Evolutionary conservation across 1,139 yeast genomes (phyloP).

Genomic region (Candida labiduridarum): DNA sequence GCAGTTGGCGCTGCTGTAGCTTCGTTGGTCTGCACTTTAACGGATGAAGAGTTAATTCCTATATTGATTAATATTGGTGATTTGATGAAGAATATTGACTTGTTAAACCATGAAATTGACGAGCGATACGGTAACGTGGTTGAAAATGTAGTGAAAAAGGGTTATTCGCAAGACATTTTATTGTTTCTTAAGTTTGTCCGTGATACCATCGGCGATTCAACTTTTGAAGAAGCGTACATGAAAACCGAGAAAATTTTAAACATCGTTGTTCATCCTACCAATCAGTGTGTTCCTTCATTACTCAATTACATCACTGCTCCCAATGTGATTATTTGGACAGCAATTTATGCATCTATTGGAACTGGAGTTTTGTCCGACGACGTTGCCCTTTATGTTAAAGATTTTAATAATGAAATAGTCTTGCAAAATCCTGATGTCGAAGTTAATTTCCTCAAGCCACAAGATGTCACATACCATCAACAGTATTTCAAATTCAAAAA

Average conservation of each 20-base stretch:
- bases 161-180: conserved; percentile 83
- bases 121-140: conserved; percentile 66
- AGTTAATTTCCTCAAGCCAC: conserved; percentile 45
- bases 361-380: conserved; percentile 64
- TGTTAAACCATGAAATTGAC: conserved; percentile 57
- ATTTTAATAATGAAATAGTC: conserved; percentile 59
- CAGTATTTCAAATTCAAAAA: conserved; percentile 32
- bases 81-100: conserved; percentile 53
- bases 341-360: conserved; percentile 73
- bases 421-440: conserved; percentile 38
- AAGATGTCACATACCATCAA: conserved; percentile 49
- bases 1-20: conserved; percentile 96
- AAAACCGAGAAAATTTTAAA: conserved; percentile 83
- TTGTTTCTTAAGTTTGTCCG: conserved; percentile 78
- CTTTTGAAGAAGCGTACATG: conserved; percentile 91
- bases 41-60: conserved; percentile 57
- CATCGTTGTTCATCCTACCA: conserved; percentile 87
- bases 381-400: conserved; percentile 69
- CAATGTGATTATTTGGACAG: conserved; percentile 89
- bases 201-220: conserved; percentile 76
- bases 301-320: conserved; percentile 93
- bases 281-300: conserved; percentile 68
- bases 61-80: conserved; percentile 49
- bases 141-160: conserved; percentile 67
- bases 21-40: conserved; percentile 73